Percentiles rank a stretch among this genome's conserved stretches.
Conservation (phyloP, 306 rosid species). For the Vigna mungo region DNA sequence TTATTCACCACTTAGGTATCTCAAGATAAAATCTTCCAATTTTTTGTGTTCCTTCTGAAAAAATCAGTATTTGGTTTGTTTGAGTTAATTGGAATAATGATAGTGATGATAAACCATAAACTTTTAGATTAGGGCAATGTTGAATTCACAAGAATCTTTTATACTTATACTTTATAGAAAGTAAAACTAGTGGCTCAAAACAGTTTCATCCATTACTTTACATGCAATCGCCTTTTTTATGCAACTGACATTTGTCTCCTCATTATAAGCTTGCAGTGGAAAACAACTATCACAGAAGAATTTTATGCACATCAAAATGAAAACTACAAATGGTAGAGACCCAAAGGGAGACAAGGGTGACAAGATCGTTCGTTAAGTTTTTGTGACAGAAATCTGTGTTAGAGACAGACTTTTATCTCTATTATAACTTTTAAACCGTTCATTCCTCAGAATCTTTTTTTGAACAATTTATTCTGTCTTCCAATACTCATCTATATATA, state of each 20-base stretch:
- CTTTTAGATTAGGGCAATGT: neutral
- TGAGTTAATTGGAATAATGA: neutral
- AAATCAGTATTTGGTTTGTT: neutral
- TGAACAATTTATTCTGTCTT: neutral
- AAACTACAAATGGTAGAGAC: neutral
- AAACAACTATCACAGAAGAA: neutral
- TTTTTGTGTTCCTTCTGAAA: neutral
- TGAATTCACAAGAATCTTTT: conserved; percentile 11
- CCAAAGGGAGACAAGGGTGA: neutral
- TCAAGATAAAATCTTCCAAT: neutral
- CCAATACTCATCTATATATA: neutral
- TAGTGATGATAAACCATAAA: conserved; percentile 19
- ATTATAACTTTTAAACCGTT: neutral
- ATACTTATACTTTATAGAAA: neutral
- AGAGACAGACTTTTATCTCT: neutral
- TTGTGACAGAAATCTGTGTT: neutral
- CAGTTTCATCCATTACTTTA: conserved; percentile 39
- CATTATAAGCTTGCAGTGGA: neutral
- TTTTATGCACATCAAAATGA: neutral
- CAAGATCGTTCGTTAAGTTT: neutral
- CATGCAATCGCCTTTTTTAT: neutral
- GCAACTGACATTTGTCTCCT: neutral
- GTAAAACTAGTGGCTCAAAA: conserved; percentile 32
- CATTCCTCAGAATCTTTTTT: neutral
- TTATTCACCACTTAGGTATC: neutral